phyloP scores from a whole-genome alignment of 2,329 filamentous ascomycete genomes.

The Ceratocystiopsis brevicomis region DNA sequence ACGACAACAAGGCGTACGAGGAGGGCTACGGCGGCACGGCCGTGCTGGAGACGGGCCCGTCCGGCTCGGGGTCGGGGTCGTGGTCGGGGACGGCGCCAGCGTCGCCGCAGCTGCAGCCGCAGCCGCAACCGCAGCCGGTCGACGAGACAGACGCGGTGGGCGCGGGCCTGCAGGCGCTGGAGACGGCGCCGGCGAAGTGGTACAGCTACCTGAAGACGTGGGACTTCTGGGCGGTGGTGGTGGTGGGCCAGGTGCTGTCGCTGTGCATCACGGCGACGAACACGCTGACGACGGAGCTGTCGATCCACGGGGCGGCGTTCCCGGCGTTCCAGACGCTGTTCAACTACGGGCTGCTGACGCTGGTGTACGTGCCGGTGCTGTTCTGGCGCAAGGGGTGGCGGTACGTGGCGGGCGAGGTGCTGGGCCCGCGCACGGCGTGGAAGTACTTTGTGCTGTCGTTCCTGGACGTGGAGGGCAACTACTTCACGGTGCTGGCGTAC shows the following conservation, averaged over 20 bases:
- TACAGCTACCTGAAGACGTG: constrained; percentile 61
- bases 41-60: not conserved
- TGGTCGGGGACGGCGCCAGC: constrained; percentile 3
- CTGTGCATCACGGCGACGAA: constrained; percentile 86
- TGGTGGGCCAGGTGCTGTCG: constrained; percentile 66
- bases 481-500: constrained; percentile 92
- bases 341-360: constrained; percentile 71
- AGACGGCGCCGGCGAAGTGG: constrained; percentile 34
- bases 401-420: constrained; percentile 41
- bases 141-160: constrained; percentile 22
- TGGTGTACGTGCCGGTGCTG: constrained; percentile 66
- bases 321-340: constrained; percentile 92
- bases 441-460: constrained; percentile 86
- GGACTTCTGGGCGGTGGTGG: constrained; percentile 74
- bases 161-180: constrained; percentile 34
- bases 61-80: constrained; percentile 3
- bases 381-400: constrained; percentile 62
- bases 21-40: constrained; percentile 2
- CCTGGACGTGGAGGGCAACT: constrained; percentile 90
- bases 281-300: constrained; percentile 68
- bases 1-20: constrained; percentile 4
- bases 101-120: constrained; percentile 3
- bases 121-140: constrained; percentile 9
- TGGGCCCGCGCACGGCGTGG: constrained; percentile 56
- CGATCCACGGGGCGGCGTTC: constrained; percentile 49